Evolutionary conservation across 495 filamentous ascomycete genomes (phyloP), one percentile per base, ranked within the genome.

Genomic region (Entonaema liquescens): DNA sequence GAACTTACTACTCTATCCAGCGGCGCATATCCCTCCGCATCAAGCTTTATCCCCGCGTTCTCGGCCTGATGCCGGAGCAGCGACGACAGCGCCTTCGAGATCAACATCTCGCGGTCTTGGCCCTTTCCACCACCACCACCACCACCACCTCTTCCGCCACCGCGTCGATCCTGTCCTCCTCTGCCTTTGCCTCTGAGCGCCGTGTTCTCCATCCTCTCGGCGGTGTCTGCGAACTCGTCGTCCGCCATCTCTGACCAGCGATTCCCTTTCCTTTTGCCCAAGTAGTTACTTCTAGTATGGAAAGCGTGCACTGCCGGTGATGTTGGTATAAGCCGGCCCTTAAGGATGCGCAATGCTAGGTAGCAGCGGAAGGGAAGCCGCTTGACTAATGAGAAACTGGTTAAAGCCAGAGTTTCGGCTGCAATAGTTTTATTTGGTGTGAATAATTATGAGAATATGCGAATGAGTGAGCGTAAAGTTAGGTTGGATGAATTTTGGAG

Each of bases 1-100:
- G n/a, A 47, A 87, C 92, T 81, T 80, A 97, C 93, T 73, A 97
- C 88, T 69, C 90, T 88, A 60, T 86, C 86, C 17, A 97, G 84
- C 70, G 88, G 89, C 13, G 90, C 92, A 75, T 90, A 99, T 5
- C 96, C 95, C 68, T 93, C 90, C 4, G 77, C 80, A 71, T 93
- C 91, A 23, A 98, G 83, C 71, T 82, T 84, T 53, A 99, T 77
- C 0, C 93, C 92, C 72, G 93, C 93, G 59, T 87, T 88, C 68
- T 87, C 84, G 5, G 96, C 95, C 52, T 90, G 92, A 78, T 99
- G 95, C 23, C 95, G 86, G 17, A 99, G 84, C 0, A 97, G 81
- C 70, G 84, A 88, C 62, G 89, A 92, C 58, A 98, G 77, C 26
- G 93, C 90, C 76, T 93, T 96, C 7, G 93, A 97, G 53, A 98